Evolutionary conservation across 2,329 filamentous ascomycete species (phyloP).

Genomic region (Aureobasidium subglaciale): DNA sequence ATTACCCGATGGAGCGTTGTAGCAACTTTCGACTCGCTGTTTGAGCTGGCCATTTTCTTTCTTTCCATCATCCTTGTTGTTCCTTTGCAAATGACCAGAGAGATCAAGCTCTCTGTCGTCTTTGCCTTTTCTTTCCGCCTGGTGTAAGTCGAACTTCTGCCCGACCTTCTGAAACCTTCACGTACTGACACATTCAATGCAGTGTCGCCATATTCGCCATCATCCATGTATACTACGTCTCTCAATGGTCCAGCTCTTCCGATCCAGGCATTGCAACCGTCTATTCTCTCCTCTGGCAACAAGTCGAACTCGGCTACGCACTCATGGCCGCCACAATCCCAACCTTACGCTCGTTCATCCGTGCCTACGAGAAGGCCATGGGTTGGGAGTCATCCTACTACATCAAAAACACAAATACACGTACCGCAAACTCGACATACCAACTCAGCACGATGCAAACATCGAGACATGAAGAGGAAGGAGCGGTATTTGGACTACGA

Average conservation of each 20-base stretch:
- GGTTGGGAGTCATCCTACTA: conserved; percentile 17
- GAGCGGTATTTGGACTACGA: background rate
- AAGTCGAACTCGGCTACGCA: conserved; percentile 26
- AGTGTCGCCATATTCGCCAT: conserved; percentile 15
- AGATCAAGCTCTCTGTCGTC: conserved; percentile 25
- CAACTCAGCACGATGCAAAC: background rate
- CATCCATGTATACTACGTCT: conserved; percentile 16
- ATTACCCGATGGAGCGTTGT: conserved; percentile 23
- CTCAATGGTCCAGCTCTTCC: conserved; percentile 5
- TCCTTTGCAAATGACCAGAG: conserved; percentile 24
- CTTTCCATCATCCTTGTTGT: conserved; percentile 23
- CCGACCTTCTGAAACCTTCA: background rate
- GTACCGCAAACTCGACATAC: background rate
- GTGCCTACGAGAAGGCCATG: conserved; percentile 22
- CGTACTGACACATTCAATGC: background rate
- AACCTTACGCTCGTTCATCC: conserved; percentile 25
- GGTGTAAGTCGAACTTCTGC: conserved; percentile 13
- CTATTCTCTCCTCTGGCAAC: conserved; percentile 24
- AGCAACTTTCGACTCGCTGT: conserved; percentile 22
- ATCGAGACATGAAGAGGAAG: background rate
- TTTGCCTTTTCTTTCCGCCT: conserved; percentile 25
- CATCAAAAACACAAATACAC: background rate
- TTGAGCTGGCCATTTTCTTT: conserved; percentile 22
- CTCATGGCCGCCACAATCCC: conserved; percentile 26
- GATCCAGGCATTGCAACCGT: conserved; percentile 21